Conservation (phyloP, 2,329 filamentous ascomycete genomes). For the Epichloe hybrida region DNA sequence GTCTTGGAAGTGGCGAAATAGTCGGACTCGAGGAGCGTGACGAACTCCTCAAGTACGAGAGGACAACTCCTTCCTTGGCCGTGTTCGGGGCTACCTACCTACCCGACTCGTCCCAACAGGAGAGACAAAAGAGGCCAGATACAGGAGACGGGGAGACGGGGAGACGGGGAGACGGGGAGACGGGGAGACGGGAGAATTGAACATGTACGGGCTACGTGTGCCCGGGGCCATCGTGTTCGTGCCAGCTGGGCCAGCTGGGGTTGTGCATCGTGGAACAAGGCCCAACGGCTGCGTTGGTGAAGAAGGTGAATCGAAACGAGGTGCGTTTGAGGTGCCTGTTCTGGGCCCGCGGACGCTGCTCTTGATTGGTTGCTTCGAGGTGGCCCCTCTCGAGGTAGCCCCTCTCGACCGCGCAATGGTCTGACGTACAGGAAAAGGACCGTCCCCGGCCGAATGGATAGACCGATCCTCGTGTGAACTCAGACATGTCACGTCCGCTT, state of each 20-base stretch:
- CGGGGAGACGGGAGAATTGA: neutral
- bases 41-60: neutral
- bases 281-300: neutral
- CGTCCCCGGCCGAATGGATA: no score
- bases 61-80: neutral
- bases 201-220: neutral
- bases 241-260: neutral
- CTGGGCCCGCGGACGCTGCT: neutral
- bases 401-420: no score
- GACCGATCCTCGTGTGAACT: neutral
- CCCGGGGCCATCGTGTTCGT: neutral
- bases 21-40: neutral
- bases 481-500: neutral
- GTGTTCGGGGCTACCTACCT: neutral
- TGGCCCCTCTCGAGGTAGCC: no score
- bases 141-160: neutral
- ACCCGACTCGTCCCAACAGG: neutral
- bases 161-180: neutral
- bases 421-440: no score
- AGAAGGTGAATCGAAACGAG: conserved; percentile 2
- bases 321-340: conserved; percentile 3
- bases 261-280: neutral
- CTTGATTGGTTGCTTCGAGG: neutral
- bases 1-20: neutral
- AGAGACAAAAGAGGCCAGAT: neutral